These are phyloP conservation scores for Solanum arcanum DNA, from an alignment of 257 asterid species.

Conservation along the genomic window DNA sequence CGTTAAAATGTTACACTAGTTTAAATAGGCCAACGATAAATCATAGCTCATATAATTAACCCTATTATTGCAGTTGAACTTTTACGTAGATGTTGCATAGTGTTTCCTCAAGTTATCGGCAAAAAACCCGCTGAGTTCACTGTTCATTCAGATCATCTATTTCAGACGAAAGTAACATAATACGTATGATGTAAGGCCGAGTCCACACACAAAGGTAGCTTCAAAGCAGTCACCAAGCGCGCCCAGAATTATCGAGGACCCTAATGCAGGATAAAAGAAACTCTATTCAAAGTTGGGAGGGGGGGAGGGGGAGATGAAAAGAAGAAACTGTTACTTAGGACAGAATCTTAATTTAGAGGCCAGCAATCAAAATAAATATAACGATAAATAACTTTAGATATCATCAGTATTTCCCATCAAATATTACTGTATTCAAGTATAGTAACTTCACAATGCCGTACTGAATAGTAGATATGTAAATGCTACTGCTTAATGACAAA, in stretches of 20 bases:
- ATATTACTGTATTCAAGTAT: not conserved
- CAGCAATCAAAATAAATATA: not conserved
- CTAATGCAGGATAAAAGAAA: not conserved
- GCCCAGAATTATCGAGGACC: not conserved
- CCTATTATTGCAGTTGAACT: not conserved
- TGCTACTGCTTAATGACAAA: constrained; percentile 1
- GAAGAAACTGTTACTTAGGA: not conserved
- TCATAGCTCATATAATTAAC: not conserved
- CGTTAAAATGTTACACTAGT: not conserved
- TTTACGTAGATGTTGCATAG: not conserved
- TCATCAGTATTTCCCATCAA: not conserved
- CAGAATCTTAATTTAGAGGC: not conserved
- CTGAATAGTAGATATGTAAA: not conserved
- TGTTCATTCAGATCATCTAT: not conserved
- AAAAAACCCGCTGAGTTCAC: not conserved
- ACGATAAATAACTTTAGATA: not conserved
- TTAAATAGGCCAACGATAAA: not conserved
- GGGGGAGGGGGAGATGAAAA: not conserved
- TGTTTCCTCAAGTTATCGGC: not conserved
- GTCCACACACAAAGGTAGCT: not conserved
- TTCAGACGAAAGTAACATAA: not conserved
- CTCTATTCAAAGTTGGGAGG: not conserved
- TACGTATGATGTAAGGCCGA: not conserved
- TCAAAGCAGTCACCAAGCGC: not conserved
- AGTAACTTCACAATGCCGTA: not conserved